These are phyloP conservation scores for Backusella westeae DNA, from an alignment of 192 early-diverging fungal species.

Conservation along the genomic window DNA sequence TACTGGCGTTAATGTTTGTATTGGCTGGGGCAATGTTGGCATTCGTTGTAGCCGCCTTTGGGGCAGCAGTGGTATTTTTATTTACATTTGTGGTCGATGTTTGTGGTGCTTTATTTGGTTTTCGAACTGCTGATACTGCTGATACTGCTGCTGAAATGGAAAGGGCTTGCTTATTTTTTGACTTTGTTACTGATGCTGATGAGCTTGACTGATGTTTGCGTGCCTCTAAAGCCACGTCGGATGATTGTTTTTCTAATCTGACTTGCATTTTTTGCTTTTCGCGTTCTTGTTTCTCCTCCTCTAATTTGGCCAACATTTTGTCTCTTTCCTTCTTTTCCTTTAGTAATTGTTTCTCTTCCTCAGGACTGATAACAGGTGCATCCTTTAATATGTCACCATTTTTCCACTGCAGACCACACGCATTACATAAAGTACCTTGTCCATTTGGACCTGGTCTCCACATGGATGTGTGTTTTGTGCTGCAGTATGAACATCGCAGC, in stretches of 20 bases:
- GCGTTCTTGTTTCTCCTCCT: conserved; percentile 7
- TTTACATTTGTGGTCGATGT: background rate
- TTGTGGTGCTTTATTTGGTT: background rate
- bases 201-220: background rate
- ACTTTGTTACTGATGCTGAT: background rate
- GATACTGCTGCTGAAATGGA: background rate
- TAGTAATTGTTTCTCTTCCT: conserved; percentile 24
- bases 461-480: conserved; percentile 31
- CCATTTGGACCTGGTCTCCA: conserved; percentile 31
- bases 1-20: background rate
- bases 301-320: background rate
- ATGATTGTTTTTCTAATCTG: background rate
- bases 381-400: conserved; percentile 28
- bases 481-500: conserved; percentile 32
- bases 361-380: conserved; percentile 23
- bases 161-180: background rate
- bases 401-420: conserved; percentile 29
- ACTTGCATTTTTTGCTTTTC: background rate
- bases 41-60: background rate
- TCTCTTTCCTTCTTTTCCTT: conserved; percentile 18
- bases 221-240: background rate
- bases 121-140: background rate
- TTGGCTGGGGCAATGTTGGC: background rate
- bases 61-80: background rate
- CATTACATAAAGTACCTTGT: conserved; percentile 30